A percentile compares a stretch with the other conserved stretches of the same genome.
Evolutionary conservation across 768 basidiomycete species (phyloP).

Genomic region (Pleurotus giganteus): DNA sequence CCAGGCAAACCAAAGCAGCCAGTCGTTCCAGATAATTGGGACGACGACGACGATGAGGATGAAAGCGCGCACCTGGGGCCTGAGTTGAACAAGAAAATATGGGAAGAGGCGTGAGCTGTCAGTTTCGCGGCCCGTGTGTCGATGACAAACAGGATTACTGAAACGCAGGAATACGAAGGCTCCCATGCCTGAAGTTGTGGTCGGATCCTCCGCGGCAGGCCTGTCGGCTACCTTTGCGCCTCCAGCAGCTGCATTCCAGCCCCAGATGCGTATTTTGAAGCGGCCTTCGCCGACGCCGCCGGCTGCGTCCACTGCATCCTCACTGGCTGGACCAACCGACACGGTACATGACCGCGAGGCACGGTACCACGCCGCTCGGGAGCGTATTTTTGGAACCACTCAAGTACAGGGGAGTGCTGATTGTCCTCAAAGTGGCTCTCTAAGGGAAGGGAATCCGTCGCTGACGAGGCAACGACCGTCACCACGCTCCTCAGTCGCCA

Average conservation of each 20-base stretch:
- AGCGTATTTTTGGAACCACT: constrained; percentile 61
- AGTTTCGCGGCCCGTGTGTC: neutral
- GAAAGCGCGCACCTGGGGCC: constrained; percentile 17
- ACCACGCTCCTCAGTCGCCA: neutral
- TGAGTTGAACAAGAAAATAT: constrained; percentile 43
- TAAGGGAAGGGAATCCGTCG: too few relatives aligned
- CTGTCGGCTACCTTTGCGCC: constrained; percentile 42
- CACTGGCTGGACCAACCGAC: constrained; percentile 16
- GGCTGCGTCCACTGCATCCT: constrained; percentile 20
- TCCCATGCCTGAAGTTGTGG: constrained; percentile 68
- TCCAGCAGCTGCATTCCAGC: constrained; percentile 57
- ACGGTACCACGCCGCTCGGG: constrained; percentile 69
- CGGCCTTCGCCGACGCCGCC: constrained; percentile 46
- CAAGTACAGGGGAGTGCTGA: neutral
- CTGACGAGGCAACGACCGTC: neutral
- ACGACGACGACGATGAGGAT: constrained; percentile 49
- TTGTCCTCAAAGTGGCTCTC: neutral
- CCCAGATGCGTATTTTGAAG: constrained; percentile 69
- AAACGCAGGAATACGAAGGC: constrained; percentile 49
- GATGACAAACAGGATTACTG: neutral
- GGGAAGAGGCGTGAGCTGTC: constrained; percentile 67
- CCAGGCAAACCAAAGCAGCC: neutral
- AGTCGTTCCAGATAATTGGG: constrained; percentile 53
- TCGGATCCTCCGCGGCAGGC: constrained; percentile 32
- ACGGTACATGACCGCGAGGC: constrained; percentile 63